These are phyloP conservation scores for Rosellinia necatrix DNA, from an alignment of 2,329 filamentous ascomycete genomes.

Conservation along the genomic window DNA sequence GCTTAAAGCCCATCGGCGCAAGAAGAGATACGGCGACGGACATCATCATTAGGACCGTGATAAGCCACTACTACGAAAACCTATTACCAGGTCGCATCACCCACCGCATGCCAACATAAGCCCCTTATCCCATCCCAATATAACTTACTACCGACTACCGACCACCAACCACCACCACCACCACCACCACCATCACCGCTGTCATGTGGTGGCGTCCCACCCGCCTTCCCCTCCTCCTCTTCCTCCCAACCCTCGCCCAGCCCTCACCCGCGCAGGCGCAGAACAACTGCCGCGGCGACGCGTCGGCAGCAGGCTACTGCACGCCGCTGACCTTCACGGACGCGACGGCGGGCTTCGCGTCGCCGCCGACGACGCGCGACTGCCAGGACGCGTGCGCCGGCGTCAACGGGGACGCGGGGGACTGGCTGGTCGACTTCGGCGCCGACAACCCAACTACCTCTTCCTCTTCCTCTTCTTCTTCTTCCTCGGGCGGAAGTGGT, in stretches of 20 bases:
- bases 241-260: too few species aligned
- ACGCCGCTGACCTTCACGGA: conserved; percentile 31
- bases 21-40: too few species aligned
- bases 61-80: too few species aligned
- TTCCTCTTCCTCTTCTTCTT: too few species aligned
- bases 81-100: not conserved
- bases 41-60: too few species aligned
- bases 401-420: conserved; percentile 28
- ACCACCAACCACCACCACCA: not conserved
- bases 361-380: conserved; percentile 17
- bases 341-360: conserved; percentile 14
- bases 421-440: conserved; percentile 35
- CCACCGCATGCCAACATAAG: not conserved
- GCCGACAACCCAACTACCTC: too few species aligned
- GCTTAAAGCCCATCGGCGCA: too few species aligned
- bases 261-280: too few species aligned
- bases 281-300: conserved; percentile 29
- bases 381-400: conserved; percentile 31
- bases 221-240: not conserved
- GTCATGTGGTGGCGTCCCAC: too few species aligned
- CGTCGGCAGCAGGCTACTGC: conserved; percentile 28
- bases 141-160: too few species aligned
- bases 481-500: too few species aligned
- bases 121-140: not conserved
- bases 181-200: too few species aligned